Evolutionary conservation across 139 green algal species (phyloP).

Genomic region (Astrephomene gubernaculifera): DNA sequence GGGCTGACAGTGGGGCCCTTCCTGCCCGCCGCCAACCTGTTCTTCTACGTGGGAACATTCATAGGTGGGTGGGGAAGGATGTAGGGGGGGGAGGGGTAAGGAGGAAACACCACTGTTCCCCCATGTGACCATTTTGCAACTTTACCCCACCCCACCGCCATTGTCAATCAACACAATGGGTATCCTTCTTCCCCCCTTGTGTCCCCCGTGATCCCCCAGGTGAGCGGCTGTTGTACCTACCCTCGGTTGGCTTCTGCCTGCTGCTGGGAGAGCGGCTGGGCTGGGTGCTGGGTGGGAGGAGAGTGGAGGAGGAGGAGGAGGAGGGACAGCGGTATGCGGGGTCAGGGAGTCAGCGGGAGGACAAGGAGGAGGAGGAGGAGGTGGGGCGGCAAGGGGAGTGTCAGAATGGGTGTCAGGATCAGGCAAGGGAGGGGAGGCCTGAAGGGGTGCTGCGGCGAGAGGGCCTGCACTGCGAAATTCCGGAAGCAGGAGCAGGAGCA

Average conservation of each 20-base stretch:
- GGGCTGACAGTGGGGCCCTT: conserved; percentile 78
- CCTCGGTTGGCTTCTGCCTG: conserved; percentile 79
- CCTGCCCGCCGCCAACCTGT: conserved; percentile 82
- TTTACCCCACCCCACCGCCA: not conserved
- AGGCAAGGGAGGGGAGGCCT: no score
- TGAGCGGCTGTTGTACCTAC: conserved; percentile 86
- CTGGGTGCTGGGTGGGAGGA: conserved; percentile 1
- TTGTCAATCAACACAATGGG: not conserved
- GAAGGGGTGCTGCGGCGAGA: no score
- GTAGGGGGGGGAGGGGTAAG: not conserved
- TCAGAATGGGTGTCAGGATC: no score
- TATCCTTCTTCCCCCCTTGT: no score
- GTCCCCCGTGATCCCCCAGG: conserved; percentile 23
- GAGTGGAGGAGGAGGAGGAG: not conserved
- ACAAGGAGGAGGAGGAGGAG: no score
- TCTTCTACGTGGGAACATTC: conserved; percentile 90
- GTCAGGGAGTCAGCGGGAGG: no score
- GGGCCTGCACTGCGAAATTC: no score
- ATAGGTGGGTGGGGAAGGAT: conserved; percentile 56
- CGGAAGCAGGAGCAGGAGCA: no score
- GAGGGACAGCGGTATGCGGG: no score
- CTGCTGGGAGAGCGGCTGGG: conserved; percentile 64
- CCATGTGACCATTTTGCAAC: conserved; percentile 1
- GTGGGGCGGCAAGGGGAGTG: no score
- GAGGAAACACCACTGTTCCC: no score